Conservation (phyloP, 495 filamentous ascomycete genomes). For the Hypoxylon rickii region DNA sequence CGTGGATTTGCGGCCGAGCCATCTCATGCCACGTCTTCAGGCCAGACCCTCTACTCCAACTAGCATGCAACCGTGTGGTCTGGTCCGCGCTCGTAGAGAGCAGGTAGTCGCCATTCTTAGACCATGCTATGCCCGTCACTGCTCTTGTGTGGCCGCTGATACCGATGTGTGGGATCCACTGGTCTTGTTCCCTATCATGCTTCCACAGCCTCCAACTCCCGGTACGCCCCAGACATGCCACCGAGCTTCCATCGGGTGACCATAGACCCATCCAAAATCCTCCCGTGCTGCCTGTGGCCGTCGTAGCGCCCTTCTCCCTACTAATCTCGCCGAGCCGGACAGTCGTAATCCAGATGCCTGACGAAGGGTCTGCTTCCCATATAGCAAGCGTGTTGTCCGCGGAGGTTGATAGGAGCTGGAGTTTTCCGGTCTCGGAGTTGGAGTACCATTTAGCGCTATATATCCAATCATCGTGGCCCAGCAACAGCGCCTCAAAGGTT, state of each 20-base stretch:
- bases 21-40: constrained; percentile 87
- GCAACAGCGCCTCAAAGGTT: constrained; percentile 91
- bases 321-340: constrained; percentile 91
- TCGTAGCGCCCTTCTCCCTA: constrained; percentile 89
- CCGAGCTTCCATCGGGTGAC: constrained; percentile 74
- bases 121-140: constrained; percentile 82
- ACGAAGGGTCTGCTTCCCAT: constrained; percentile 81
- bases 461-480: constrained; percentile 98
- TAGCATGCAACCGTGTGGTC: constrained; percentile 89
- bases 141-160: constrained; percentile 83
- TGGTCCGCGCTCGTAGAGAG: constrained; percentile 90
- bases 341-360: constrained; percentile 86
- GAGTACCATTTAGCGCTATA: constrained; percentile 78
- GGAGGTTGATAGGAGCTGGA: constrained; percentile 85
- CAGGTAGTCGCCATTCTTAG: constrained; percentile 78
- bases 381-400: constrained; percentile 94
- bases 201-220: constrained; percentile 92
- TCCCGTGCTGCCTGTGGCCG: constrained; percentile 91
- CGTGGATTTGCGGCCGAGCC: constrained; percentile 94
- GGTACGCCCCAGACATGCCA: constrained; percentile 84
- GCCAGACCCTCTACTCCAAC: constrained; percentile 63
- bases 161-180: constrained; percentile 78
- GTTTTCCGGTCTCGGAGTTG: constrained; percentile 42
- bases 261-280: constrained; percentile 96
- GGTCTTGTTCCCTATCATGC: constrained; percentile 47